phyloP scores from a whole-genome alignment of 768 basidiomycete species.

The Russula brevipes region DNA sequence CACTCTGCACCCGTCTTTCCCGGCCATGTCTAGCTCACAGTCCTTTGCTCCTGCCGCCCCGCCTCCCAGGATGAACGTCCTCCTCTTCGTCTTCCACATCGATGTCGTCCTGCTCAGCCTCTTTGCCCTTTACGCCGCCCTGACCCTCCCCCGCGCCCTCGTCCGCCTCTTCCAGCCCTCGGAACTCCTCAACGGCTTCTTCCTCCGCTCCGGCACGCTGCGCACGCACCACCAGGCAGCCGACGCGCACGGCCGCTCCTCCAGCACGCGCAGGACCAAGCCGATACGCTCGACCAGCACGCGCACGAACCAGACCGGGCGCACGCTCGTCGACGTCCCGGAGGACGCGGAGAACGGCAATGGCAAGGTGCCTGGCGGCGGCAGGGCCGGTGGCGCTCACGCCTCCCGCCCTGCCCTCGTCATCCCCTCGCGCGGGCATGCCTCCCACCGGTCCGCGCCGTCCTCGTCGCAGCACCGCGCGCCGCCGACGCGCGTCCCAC shows the following conservation, averaged over 20 bases:
- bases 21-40: slow-evolving; percentile 1
- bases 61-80: neutral
- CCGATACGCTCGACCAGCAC: neutral
- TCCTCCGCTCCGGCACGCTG: slow-evolving; percentile 14
- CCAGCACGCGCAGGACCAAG: slow-evolving; percentile 1
- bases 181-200: slow-evolving; percentile 17
- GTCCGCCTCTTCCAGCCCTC: slow-evolving; percentile 20
- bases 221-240: slow-evolving; percentile 5
- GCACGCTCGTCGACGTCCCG: neutral
- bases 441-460: neutral
- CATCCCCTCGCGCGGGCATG: neutral
- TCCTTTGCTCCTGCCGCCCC: neutral
- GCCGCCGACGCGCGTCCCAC: slow-evolving; percentile 35
- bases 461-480: neutral
- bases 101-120: slow-evolving; percentile 16
- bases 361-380: neutral
- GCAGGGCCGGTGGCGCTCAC: neutral
- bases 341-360: neutral
- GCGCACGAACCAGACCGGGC: slow-evolving; percentile 1
- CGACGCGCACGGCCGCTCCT: slow-evolving; percentile 12
- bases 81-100: slow-evolving; percentile 19
- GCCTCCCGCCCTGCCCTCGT: neutral
- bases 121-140: slow-evolving; percentile 16
- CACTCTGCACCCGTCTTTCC: neutral
- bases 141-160: slow-evolving; percentile 24